Conservation (phyloP, 2,329 filamentous ascomycete genomes). For the Lasiodiplodia citricola region DNA sequence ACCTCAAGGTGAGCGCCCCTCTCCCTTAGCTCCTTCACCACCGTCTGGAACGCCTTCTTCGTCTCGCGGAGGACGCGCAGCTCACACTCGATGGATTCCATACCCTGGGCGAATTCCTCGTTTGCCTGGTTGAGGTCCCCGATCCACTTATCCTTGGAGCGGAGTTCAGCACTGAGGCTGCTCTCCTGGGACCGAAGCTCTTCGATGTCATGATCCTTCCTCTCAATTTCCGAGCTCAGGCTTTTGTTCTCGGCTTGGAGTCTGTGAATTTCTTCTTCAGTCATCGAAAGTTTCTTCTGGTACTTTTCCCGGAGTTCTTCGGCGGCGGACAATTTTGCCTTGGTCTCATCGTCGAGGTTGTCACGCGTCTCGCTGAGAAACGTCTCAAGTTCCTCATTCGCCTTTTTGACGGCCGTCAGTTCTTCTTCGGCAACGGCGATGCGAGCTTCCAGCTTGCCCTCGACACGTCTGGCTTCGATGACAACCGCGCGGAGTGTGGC, state of each 20-base stretch:
- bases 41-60: constrained; percentile 39
- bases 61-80: constrained; percentile 36
- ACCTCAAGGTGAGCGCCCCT: constrained; percentile 35
- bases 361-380: constrained; percentile 40
- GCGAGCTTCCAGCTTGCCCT: constrained; percentile 36
- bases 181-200: constrained; percentile 33
- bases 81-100: constrained; percentile 39
- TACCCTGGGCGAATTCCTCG: constrained; percentile 34
- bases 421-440: constrained; percentile 41
- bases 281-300: constrained; percentile 37
- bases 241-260: constrained; percentile 17
- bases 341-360: constrained; percentile 37
- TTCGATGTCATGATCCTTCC: constrained; percentile 37
- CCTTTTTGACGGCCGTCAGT: constrained; percentile 35
- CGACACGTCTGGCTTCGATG: constrained; percentile 35
- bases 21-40: constrained; percentile 39
- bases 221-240: constrained; percentile 37
- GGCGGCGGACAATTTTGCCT: constrained; percentile 38
- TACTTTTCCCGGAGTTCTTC: constrained; percentile 39
- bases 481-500: constrained; percentile 36
- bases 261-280: constrained; percentile 32
- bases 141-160: constrained; percentile 37
- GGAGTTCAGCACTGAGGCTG: constrained; percentile 34
- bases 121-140: constrained; percentile 36
- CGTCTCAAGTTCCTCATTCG: constrained; percentile 39